Evolutionary conservation across 495 filamentous ascomycete genomes (phyloP).

Genomic region (Daldinia grandis): DNA sequence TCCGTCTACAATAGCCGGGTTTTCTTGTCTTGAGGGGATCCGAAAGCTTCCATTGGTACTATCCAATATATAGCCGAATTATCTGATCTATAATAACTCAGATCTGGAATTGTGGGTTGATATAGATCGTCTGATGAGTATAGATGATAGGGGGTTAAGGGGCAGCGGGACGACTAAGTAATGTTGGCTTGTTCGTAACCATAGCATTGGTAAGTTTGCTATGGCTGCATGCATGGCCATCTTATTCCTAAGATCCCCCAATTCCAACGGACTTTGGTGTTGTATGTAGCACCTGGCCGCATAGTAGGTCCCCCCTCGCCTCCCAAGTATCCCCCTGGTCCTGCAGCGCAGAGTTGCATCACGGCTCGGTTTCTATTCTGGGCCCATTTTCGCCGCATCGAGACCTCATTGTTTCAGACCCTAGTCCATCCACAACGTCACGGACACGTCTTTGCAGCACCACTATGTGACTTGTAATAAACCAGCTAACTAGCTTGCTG

Average conservation of each 20-base stretch:
- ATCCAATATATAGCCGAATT: slow-evolving; percentile 4
- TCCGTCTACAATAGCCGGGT: slow-evolving; percentile 17
- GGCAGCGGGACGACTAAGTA: not conserved
- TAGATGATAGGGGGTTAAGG: not conserved
- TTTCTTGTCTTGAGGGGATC: slow-evolving; percentile 24
- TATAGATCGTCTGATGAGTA: not conserved
- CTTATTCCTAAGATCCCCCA: slow-evolving; percentile 26
- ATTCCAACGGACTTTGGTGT: slow-evolving; percentile 25
- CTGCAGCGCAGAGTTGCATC: slow-evolving; percentile 43
- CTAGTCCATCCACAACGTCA: slow-evolving; percentile 31
- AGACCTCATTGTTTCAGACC: slow-evolving; percentile 39
- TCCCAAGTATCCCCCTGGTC: slow-evolving; percentile 29
- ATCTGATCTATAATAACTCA: slow-evolving; percentile 22
- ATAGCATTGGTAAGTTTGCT: slow-evolving; percentile 36
- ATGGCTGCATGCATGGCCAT: slow-evolving; percentile 33
- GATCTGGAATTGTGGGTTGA: slow-evolving; percentile 11
- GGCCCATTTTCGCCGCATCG: slow-evolving; percentile 39
- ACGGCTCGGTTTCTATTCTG: slow-evolving; percentile 36
- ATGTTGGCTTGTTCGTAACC: slow-evolving; percentile 26
- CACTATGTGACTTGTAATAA: slow-evolving; percentile 24
- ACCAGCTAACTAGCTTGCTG: slow-evolving; percentile 4
- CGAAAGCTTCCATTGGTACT: slow-evolving; percentile 21
- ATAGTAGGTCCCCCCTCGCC: slow-evolving; percentile 37
- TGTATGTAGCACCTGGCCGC: slow-evolving; percentile 41
- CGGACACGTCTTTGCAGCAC: slow-evolving; percentile 20